These are phyloP conservation scores for Coemansia furcata DNA, from an alignment of 192 early-diverging fungal genomes.

Conservation along the genomic window DNA sequence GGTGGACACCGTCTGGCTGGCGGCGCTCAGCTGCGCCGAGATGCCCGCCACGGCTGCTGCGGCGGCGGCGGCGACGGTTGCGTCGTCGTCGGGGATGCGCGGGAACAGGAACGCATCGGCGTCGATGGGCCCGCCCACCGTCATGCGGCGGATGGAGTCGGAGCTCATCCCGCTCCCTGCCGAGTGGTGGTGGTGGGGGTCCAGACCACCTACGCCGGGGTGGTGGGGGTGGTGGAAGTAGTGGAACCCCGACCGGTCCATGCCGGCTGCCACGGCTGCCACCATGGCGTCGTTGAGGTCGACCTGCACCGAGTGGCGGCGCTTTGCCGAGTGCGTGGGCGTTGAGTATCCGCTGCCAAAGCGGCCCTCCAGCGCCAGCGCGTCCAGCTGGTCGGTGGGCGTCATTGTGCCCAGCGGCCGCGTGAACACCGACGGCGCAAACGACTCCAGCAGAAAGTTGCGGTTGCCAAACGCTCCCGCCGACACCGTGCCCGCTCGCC, in stretches of 20 bases:
- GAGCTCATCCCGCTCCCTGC: slow-evolving; percentile 1
- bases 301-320: slow-evolving; percentile 46
- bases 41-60: slow-evolving; percentile 19
- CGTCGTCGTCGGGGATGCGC: slow-evolving; percentile 44
- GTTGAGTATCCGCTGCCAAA: slow-evolving; percentile 38
- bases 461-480: slow-evolving; percentile 20
- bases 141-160: slow-evolving; percentile 48
- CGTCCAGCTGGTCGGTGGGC: slow-evolving; percentile 51
- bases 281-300: slow-evolving; percentile 48
- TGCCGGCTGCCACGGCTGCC: slow-evolving; percentile 33
- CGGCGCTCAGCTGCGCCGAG: slow-evolving; percentile 19
- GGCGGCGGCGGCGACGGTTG: slow-evolving; percentile 17
- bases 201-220: slow-evolving; percentile 19
- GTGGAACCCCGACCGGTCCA: slow-evolving; percentile 31
- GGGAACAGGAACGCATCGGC: slow-evolving; percentile 46
- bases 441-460: slow-evolving; percentile 30
- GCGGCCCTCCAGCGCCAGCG: slow-evolving; percentile 47
- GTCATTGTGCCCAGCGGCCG: slow-evolving; percentile 31
- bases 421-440: slow-evolving; percentile 47
- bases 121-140: slow-evolving; percentile 31
- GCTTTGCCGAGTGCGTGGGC: slow-evolving; percentile 40
- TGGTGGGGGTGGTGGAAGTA: slow-evolving; percentile 9
- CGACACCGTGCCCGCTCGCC: slow-evolving; percentile 15
- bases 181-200: slow-evolving; percentile 5
- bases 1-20: slow-evolving; percentile 3